Conservation (phyloP, 2,329 filamentous ascomycete species). For the Alternaria arbusti region DNA sequence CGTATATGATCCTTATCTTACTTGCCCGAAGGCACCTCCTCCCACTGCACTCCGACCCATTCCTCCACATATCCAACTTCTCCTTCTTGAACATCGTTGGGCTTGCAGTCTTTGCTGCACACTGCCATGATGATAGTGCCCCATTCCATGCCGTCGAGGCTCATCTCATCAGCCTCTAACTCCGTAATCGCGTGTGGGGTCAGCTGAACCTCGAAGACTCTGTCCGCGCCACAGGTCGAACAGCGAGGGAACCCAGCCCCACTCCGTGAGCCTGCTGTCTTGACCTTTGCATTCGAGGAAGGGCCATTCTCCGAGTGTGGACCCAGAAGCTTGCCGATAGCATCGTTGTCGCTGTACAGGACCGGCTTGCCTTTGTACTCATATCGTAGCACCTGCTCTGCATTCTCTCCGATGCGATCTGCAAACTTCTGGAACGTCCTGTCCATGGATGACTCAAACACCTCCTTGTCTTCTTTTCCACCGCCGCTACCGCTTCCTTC, state of each 20-base stretch:
- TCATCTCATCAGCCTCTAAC: conserved; percentile 76
- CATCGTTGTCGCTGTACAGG: conserved; percentile 80
- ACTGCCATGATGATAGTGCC: conserved; percentile 88
- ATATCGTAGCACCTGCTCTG: conserved; percentile 59
- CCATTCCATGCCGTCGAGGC: conserved; percentile 92
- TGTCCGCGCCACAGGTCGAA: conserved; percentile 72
- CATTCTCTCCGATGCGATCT: conserved; percentile 58
- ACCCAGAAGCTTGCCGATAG: conserved; percentile 70
- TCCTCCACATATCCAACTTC: conserved; percentile 85
- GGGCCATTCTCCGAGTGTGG: conserved; percentile 37
- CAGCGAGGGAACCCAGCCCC: conserved; percentile 72
- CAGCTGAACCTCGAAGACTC: conserved; percentile 91
- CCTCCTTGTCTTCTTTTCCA: conserved; percentile 54
- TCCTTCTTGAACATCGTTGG: conserved; percentile 63
- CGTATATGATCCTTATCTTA: neutral
- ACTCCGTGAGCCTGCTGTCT: conserved; percentile 26
- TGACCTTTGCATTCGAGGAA: conserved; percentile 38
- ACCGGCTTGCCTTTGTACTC: conserved; percentile 61
- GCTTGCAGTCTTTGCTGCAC: conserved; percentile 79
- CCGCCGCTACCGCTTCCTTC: conserved; percentile 37
- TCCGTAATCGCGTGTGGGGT: conserved; percentile 89
- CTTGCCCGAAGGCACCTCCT: conserved; percentile 64
- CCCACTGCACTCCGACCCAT: conserved; percentile 99
- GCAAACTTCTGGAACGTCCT: conserved; percentile 60
- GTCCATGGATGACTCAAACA: conserved; percentile 58